Conservation (phyloP, 139 green algal species). For the Micractinium conductrix region DNA sequence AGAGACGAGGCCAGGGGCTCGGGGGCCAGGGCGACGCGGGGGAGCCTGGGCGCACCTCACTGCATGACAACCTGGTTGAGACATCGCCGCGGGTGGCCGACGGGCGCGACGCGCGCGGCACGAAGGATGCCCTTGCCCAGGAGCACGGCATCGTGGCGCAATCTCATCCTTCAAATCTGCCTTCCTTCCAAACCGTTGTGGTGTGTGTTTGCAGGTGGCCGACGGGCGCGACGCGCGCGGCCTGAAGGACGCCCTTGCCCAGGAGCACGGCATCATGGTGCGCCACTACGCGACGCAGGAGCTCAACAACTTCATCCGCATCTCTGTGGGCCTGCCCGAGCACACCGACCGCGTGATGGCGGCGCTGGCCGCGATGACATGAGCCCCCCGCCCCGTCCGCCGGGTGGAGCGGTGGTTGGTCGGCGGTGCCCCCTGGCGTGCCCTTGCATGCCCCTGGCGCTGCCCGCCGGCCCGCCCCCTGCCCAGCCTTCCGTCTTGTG, state of each 20-base stretch:
- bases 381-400: neutral
- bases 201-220: no score
- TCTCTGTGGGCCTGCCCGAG: constrained; percentile 94
- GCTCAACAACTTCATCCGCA: constrained; percentile 90
- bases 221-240: constrained; percentile 74
- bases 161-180: no score
- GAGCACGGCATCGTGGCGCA: constrained; percentile 82
- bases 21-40: no score
- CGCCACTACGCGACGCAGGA: constrained; percentile 94
- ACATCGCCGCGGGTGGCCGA: constrained; percentile 45
- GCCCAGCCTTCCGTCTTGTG: no score
- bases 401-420: neutral
- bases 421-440: neutral
- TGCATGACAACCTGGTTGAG: no score
- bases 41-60: no score
- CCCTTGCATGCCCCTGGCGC: neutral
- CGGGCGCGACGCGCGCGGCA: constrained; percentile 72
- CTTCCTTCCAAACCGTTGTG: no score
- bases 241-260: constrained; percentile 86
- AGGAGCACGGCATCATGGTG: constrained; percentile 81
- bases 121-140: constrained; percentile 87
- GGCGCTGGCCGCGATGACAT: constrained; percentile 57
- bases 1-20: no score
- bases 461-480: no score
- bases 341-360: constrained; percentile 90